Evolutionary conservation across 2,329 filamentous ascomycete species (phyloP).

Genomic region (Thermoascus crustaceus): DNA sequence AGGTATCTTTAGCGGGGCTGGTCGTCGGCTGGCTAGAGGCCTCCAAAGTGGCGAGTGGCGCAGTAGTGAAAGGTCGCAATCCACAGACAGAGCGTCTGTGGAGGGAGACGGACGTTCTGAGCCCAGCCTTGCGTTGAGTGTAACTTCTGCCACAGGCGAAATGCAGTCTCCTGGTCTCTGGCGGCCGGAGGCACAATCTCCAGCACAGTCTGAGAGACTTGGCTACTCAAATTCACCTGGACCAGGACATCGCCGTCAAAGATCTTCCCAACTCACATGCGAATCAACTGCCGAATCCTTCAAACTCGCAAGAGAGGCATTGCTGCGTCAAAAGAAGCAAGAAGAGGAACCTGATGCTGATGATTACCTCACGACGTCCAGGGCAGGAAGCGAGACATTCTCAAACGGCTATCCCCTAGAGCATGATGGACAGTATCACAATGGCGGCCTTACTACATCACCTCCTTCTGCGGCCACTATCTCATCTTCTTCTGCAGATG

Average conservation of each 20-base stretch:
- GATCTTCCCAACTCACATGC: slow-evolving; percentile 27
- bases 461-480: slow-evolving; percentile 39
- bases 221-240: slow-evolving; percentile 8
- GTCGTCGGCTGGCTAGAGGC: slow-evolving; percentile 27
- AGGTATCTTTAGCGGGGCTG: slow-evolving; percentile 34
- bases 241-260: slow-evolving; percentile 27
- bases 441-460: slow-evolving; percentile 24
- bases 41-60: slow-evolving; percentile 31
- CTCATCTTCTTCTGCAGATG: slow-evolving; percentile 39
- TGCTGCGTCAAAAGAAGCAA: slow-evolving; percentile 24
- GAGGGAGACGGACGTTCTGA: slow-evolving; percentile 31
- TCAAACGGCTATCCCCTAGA: slow-evolving; percentile 13
- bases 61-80: slow-evolving; percentile 23
- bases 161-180: slow-evolving; percentile 32
- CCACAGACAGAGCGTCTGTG: slow-evolving; percentile 26
- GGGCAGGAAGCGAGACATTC: slow-evolving; percentile 18
- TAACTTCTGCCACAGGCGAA: slow-evolving; percentile 36
- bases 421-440: slow-evolving; percentile 11
- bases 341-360: slow-evolving; percentile 17
- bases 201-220: slow-evolving; percentile 3
- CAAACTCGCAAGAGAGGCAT: slow-evolving; percentile 25
- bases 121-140: slow-evolving; percentile 38
- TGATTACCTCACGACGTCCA: slow-evolving; percentile 8
- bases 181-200: slow-evolving; percentile 15
- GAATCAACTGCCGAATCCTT: slow-evolving; percentile 28